Evolutionary conservation across 1,284 basidiomycete genomes (phyloP), one percentile per base, ranked within the genome.

Genomic region (Ustilago cynodontis): DNA sequence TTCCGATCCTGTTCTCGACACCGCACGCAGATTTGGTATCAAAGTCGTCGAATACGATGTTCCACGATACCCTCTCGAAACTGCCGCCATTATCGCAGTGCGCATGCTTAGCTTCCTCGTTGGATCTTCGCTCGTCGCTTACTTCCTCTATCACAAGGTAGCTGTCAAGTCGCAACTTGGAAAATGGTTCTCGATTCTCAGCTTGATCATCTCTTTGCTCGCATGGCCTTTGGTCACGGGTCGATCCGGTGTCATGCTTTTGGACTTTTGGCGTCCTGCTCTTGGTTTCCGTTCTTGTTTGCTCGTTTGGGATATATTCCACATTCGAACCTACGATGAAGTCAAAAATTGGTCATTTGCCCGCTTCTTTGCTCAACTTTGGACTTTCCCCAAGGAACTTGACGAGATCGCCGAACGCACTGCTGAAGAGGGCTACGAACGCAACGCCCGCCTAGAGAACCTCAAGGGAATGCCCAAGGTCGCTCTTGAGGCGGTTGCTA

Each of bases 251-350:
- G 71, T 72, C 5, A 77, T 83, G 81, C 71, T 82, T 31, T 65
- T 85, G 64, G 82, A 83, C 66, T 86, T 84, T 51, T 79, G 82
- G 75, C 69, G 80, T 9, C 81, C 82, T 2, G 84, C 83, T 2
- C 70, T 85, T n/a, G 82, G 80, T 11, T 86, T 86, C 78, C 74
- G 84, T 24, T 77, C 81, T 2, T 67, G 75, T 45, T 64, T 84
- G 52, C 73, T 85, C 41, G 73, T 81, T 22, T 86, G 83, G 83
- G 84, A 86, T 62, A 79, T 86, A 41, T 83, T 84, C 65, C 66
- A 71, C 45, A 83, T 85, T 54, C 81, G 84, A 26, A 56, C 77
- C 29, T 28, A 59, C 22, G 60, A 80, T 18, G 83, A 86, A 54
- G 82, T 86, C 35, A 47, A 80, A 16, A 50, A 43, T 1, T 86